Conservation (phyloP, 2,329 filamentous ascomycete species). For the Paecilomyces sp. region DNA sequence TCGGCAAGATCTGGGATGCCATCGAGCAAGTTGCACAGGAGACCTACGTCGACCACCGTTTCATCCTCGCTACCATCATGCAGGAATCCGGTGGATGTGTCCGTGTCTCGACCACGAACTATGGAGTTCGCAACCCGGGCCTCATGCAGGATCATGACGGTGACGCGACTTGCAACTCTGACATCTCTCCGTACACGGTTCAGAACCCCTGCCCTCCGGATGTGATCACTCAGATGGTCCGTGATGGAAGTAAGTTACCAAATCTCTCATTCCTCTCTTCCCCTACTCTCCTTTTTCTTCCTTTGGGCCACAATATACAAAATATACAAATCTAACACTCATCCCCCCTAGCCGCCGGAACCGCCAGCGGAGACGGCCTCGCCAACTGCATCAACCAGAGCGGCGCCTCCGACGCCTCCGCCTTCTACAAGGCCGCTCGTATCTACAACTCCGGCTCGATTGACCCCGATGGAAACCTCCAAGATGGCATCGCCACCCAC, state of each 20-base stretch:
- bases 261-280: too few species aligned
- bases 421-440: conserved; percentile 18
- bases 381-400: conserved; percentile 22
- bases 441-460: conserved; percentile 30
- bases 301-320: not conserved
- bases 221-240: conserved; percentile 31
- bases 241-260: conserved; percentile 21
- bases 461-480: conserved; percentile 16
- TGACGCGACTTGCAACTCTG: conserved; percentile 27
- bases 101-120: conserved; percentile 13
- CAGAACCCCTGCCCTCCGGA: conserved; percentile 17
- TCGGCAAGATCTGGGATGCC: conserved; percentile 3
- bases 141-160: conserved; percentile 35
- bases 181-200: conserved; percentile 4
- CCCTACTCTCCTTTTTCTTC: too few species aligned
- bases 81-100: conserved; percentile 24
- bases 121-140: conserved; percentile 11
- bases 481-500: conserved; percentile 32
- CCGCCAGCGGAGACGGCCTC: conserved; percentile 26
- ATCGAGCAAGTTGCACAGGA: conserved; percentile 15
- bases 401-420: conserved; percentile 7
- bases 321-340: not conserved
- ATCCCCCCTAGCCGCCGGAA: conserved; percentile 18
- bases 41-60: conserved; percentile 19
- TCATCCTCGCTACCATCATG: conserved; percentile 26